These are phyloP conservation scores for Hysterium pulicare DNA, from an alignment of 2,329 filamentous ascomycete species.

Conservation along the genomic window DNA sequence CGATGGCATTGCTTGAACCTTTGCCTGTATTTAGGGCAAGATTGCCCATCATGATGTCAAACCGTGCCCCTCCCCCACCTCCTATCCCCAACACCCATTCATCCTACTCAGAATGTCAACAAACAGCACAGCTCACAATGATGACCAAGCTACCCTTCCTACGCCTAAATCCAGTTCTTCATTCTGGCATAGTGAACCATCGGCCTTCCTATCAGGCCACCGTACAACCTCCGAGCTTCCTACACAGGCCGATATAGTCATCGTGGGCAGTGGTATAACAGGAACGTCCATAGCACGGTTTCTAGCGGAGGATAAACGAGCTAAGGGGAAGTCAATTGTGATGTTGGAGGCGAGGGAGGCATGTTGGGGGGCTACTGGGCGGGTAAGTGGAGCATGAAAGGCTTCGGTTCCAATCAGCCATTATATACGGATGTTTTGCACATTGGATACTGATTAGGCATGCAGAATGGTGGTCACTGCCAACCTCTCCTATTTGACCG, in stretches of 20 bases:
- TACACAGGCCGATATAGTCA: conserved; percentile 60
- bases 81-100: neutral
- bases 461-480: conserved; percentile 61
- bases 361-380: conserved; percentile 79
- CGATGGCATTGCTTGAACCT: too few species aligned
- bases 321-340: conserved; percentile 55
- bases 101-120: neutral
- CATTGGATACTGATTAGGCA: too few species aligned
- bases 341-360: conserved; percentile 76
- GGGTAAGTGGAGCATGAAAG: conserved; percentile 53
- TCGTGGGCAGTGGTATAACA: conserved; percentile 74
- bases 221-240: conserved; percentile 64
- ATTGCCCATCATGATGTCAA: neutral
- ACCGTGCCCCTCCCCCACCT: neutral
- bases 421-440: too few species aligned
- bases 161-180: conserved; percentile 59
- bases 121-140: conserved; percentile 1
- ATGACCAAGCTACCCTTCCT: conserved; percentile 51
- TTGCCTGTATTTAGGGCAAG: too few species aligned
- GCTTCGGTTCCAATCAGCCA: neutral
- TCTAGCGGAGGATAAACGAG: conserved; percentile 47
- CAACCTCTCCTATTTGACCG: conserved; percentile 66
- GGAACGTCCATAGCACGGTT: conserved; percentile 68
- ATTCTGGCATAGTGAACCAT: conserved; percentile 72
- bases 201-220: conserved; percentile 62